Conservation (phyloP, 371 early-diverging fungal genomes). For the Rhizopus arrhizus region DNA sequence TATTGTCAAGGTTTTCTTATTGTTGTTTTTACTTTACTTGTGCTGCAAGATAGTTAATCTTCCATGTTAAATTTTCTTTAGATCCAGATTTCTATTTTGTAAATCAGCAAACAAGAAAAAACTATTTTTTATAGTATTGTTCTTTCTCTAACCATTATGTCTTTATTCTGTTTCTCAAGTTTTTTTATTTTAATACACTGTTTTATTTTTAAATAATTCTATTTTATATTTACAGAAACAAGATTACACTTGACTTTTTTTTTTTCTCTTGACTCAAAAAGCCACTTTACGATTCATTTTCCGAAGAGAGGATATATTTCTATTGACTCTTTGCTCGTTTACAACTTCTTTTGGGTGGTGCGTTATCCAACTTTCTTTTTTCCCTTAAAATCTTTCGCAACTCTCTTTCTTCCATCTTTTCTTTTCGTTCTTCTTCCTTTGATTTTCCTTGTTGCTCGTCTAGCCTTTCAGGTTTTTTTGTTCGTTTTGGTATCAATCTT, state of each 20-base stretch:
- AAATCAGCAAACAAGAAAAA: slow-evolving; percentile 7
- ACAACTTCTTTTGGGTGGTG: background rate
- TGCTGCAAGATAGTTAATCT: slow-evolving; percentile 39
- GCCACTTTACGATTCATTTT: background rate
- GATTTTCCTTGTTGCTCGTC: background rate
- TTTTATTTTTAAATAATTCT: too few relatives aligned
- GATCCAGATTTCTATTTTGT: slow-evolving; percentile 15
- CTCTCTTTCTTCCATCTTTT: slow-evolving; percentile 3
- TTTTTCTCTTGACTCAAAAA: background rate
- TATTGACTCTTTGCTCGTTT: slow-evolving; percentile 1
- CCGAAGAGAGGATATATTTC: background rate
- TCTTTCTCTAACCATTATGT: background rate
- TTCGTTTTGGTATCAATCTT: background rate
- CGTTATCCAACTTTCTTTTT: slow-evolving; percentile 1
- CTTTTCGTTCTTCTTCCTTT: background rate
- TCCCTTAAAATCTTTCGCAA: slow-evolving; percentile 4
- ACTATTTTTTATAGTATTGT: slow-evolving; percentile 4
- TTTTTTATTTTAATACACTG: too few relatives aligned
- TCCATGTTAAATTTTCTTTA: slow-evolving; percentile 38
- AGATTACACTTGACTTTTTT: background rate
- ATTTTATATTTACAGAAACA: too few relatives aligned
- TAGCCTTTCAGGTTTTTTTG: background rate
- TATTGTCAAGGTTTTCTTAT: background rate
- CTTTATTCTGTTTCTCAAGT: background rate
- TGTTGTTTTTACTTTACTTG: slow-evolving; percentile 21